Conservation (phyloP, 352 stramenopile genomes). For the Plasmopara halstedii region DNA sequence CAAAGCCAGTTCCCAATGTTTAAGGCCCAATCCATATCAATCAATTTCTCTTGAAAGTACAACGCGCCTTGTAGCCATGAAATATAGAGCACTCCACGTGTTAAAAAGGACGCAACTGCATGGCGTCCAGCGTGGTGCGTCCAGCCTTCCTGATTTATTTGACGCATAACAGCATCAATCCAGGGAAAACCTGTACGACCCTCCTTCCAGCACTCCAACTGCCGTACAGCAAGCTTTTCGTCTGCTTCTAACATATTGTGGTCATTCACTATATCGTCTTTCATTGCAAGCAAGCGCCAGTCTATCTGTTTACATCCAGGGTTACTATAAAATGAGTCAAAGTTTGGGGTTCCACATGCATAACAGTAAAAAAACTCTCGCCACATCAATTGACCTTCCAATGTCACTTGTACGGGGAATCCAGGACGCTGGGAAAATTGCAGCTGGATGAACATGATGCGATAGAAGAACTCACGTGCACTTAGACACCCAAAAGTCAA, state of each 20-base stretch:
- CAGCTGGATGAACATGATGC: constrained; percentile 80
- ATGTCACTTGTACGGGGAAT: constrained; percentile 71
- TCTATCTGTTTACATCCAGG: constrained; percentile 76
- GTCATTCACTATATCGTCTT: constrained; percentile 7
- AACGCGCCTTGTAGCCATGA: constrained; percentile 88
- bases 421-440: constrained; percentile 80
- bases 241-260: constrained; percentile 17
- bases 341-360: constrained; percentile 56
- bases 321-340: constrained; percentile 88
- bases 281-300: constrained; percentile 35
- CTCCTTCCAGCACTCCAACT: constrained; percentile 84
- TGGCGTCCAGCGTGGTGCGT: constrained; percentile 83
- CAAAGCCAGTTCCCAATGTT: constrained; percentile 98
- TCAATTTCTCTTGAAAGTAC: constrained; percentile 88
- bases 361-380: constrained; percentile 92
- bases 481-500: constrained; percentile 87
- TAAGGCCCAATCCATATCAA: constrained; percentile 95
- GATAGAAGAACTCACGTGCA: constrained; percentile 66
- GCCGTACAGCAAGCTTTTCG: constrained; percentile 40
- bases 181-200: constrained; percentile 95
- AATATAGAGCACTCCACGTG: constrained; percentile 91
- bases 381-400: constrained; percentile 94
- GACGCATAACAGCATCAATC: constrained; percentile 95
- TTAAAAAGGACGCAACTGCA: constrained; percentile 95
- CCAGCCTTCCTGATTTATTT: constrained; percentile 87